phyloP scores from a whole-genome alignment of 768 basidiomycete species.

The Pulveroboletus sp. region DNA sequence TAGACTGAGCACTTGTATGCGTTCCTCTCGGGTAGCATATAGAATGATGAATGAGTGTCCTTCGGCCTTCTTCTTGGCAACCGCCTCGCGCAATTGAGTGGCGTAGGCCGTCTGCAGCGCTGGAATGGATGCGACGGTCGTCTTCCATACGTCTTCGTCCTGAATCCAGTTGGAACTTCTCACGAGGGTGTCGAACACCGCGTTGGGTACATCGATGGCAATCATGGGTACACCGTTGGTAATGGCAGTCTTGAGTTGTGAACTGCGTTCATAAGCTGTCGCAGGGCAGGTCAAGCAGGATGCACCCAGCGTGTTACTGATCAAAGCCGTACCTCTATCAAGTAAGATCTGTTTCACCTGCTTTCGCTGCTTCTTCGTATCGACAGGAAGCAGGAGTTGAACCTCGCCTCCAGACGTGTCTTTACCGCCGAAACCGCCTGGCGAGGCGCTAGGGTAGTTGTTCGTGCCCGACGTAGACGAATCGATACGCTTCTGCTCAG shows the following conservation, averaged over 20 bases:
- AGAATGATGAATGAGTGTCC: constrained; percentile 60
- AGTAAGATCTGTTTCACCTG: constrained; percentile 64
- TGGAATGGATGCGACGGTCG: constrained; percentile 52
- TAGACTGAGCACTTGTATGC: constrained; percentile 56
- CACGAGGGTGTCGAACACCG: constrained; percentile 61
- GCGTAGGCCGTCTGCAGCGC: constrained; percentile 59
- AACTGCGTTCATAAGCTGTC: constrained; percentile 60
- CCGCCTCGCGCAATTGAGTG: constrained; percentile 62
- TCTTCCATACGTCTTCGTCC: constrained; percentile 74
- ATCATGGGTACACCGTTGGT: constrained; percentile 61
- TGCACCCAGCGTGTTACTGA: not conserved
- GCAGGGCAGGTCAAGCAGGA: not conserved
- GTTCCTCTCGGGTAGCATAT: constrained; percentile 64
- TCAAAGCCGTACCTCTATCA: constrained; percentile 51
- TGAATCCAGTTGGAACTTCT: constrained; percentile 59
- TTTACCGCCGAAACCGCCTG: constrained; percentile 32
- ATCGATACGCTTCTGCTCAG: constrained; percentile 77
- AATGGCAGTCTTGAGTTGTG: constrained; percentile 54
- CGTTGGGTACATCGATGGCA: constrained; percentile 63
- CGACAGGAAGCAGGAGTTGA: constrained; percentile 63
- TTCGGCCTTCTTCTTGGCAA: constrained; percentile 57
- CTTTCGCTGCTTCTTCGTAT: constrained; percentile 72
- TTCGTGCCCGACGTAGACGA: constrained; percentile 57
- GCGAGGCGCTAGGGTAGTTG: constrained; percentile 37
- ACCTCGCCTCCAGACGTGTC: constrained; percentile 42